Percentiles rank a stretch among this genome's conserved stretches.
Evolutionary conservation across 23 red algal species (phyloP).

Genomic region (Agarophyton chilense): DNA sequence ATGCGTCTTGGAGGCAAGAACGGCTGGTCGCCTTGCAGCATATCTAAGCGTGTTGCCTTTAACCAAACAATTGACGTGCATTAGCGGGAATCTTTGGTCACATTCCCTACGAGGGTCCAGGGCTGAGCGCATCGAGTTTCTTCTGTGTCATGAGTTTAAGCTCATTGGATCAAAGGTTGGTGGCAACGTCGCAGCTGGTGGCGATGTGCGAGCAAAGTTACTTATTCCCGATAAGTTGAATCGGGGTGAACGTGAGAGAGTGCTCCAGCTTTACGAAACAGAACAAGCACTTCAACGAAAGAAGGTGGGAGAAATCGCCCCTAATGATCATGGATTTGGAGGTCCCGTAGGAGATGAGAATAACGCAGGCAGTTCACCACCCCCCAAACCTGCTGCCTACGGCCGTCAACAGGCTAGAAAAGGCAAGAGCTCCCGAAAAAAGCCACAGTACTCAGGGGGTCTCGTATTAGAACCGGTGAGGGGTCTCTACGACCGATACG

Average conservation of each 20-base stretch:
- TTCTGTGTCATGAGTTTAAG: conserved; percentile 91
- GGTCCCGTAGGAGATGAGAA: not conserved
- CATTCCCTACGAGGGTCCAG: conserved; percentile 77
- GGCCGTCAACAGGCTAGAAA: not conserved
- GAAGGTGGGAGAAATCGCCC: not conserved
- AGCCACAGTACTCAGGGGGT: conserved; percentile 93
- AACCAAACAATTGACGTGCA: conserved; percentile 77
- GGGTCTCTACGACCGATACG: conserved; percentile 90
- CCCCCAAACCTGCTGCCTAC: not conserved
- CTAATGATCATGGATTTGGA: conserved; percentile 3
- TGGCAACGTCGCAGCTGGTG: conserved; percentile 9
- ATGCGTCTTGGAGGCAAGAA: conserved; percentile 63
- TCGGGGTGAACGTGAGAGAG: conserved; percentile 45
- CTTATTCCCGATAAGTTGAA: conserved; percentile 92
- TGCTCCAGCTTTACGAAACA: conserved; percentile 14
- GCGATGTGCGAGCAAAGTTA: conserved; percentile 58
- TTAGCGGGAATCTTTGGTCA: conserved; percentile 94
- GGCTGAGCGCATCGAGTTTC: conserved; percentile 94
- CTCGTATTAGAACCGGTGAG: conserved; percentile 92
- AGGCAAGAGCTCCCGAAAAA: conserved; percentile 67
- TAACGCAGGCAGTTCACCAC: not conserved
- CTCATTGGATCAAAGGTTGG: conserved; percentile 42
- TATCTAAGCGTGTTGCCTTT: conserved; percentile 82
- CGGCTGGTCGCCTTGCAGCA: conserved; percentile 64
- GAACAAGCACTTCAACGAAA: not conserved